Conservation (phyloP, 768 basidiomycete species). For the Termitomyces sp. region DNA sequence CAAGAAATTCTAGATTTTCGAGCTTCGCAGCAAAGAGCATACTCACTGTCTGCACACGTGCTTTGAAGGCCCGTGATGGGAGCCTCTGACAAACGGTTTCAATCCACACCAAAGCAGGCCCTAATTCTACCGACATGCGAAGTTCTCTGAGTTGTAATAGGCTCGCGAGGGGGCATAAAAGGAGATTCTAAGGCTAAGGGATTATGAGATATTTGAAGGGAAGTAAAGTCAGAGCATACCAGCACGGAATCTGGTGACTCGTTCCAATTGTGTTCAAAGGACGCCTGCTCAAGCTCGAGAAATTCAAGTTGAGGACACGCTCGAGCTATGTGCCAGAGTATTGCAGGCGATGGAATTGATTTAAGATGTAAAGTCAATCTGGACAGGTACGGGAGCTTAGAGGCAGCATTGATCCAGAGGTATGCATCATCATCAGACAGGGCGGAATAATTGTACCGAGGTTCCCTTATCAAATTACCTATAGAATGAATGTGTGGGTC, state of each 20-base stretch:
- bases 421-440: neutral
- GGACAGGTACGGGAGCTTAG: neutral
- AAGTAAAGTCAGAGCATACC: neutral
- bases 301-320: slow-evolving; percentile 2
- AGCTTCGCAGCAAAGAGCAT: neutral
- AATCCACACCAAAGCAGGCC: neutral
- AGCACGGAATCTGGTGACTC: neutral
- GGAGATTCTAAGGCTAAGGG: neutral
- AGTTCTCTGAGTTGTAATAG: neutral
- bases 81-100: too few relatives aligned
- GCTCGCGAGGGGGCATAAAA: neutral
- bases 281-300: slow-evolving; percentile 4
- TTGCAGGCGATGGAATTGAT: neutral
- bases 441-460: neutral
- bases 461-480: neutral
- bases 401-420: neutral
- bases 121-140: neutral
- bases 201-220: neutral
- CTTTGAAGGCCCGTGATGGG: neutral
- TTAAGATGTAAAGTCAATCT: neutral
- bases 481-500: neutral
- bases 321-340: neutral
- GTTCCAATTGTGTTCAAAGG: neutral
- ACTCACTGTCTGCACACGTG: neutral
- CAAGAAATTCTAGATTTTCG: neutral